Base-by-base conservation (phyloP, 805 yeast species). In the Lachancea waltii region DNA sequence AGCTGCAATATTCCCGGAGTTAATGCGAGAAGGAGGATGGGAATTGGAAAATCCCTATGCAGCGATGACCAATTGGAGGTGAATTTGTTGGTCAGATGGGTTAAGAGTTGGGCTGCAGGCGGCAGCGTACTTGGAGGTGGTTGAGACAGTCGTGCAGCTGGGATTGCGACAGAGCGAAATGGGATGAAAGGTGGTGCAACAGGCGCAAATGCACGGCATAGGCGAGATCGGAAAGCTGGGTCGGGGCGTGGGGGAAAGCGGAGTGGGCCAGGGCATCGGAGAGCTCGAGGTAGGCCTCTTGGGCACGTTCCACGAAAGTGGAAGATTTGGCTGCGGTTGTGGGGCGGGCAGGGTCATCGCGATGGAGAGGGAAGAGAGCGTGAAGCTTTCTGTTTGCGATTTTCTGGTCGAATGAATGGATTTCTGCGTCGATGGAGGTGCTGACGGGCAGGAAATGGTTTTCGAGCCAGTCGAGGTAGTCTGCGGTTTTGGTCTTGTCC, bases 401-500 rank as follows among this genome's bases (percentile, higher is more conserved):
- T 29, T 39, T 50, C 30, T 56, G 50, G 42, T 60, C 64, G 22
- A 60, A 47, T 3, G 49, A 44, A 16, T 46, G 30, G 15, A 33
- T 41, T 7, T 34, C 41, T 10, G 9, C 10, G 5, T 30, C 39
- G 11, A 8, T 15, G 14, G 13, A 18, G 5, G 38, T 20, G 31
- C 31, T 38, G 7, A 18, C 37, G n/a, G 37, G 38, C 10, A 57
- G 38, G 33, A 53, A 50, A 11, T 43, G 35, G 7, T 43, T 27
- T 29, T 59, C 56, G 9, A 57, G 31, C 64, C 64, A 59, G 17
- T 49, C 44, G 21, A 59, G 41, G 42, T 56, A 59, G 14, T 46
- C 23, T 3, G 22, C 28, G 22, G 33, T 29, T 11, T 20, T 8
- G n/a, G 15, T 20, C 19, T 28, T 19, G 21, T 27, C 26, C 32